Evolutionary conservation across 1,139 yeast species (phyloP).

Genomic region (Protomyces arabidopsidicola): DNA sequence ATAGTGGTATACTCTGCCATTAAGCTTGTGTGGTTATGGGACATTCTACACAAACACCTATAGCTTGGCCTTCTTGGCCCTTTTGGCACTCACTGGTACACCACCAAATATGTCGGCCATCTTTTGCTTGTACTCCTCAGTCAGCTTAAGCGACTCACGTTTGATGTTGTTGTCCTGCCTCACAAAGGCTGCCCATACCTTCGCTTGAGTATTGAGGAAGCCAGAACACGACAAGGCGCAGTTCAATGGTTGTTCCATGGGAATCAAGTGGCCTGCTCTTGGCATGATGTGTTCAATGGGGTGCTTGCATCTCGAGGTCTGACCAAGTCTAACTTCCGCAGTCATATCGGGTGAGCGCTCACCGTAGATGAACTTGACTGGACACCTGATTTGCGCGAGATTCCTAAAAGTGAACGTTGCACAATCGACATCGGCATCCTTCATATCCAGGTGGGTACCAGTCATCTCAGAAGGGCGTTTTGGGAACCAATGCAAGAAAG

Average conservation of each 20-base stretch:
- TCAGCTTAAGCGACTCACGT: not conserved
- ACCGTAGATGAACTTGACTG: conserved; percentile 28
- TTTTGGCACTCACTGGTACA: not conserved
- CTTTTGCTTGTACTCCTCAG: not conserved
- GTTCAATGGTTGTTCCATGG: conserved; percentile 26
- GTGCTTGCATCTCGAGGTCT: not conserved
- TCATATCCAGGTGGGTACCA: not conserved
- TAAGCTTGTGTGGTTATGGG: not conserved
- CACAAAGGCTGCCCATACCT: not conserved
- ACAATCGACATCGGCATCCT: not conserved
- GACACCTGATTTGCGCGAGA: conserved; percentile 14
- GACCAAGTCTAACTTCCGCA: not conserved
- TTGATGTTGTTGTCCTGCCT: not conserved
- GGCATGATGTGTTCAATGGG: conserved; percentile 20
- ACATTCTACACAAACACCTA: not conserved
- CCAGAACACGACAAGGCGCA: not conserved
- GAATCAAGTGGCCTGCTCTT: conserved; percentile 27
- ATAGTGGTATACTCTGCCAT: not conserved
- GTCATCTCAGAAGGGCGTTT: not conserved
- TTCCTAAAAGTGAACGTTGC: conserved; percentile 5
- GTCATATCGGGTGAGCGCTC: conserved; percentile 5
- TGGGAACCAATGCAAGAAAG: conserved; percentile 24
- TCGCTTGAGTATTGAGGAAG: not conserved
- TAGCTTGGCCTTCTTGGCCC: not conserved
- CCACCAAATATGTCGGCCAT: not conserved